phyloP scores from a whole-genome alignment of 23 red algal species.

The Gracilaria gracilis region DNA sequence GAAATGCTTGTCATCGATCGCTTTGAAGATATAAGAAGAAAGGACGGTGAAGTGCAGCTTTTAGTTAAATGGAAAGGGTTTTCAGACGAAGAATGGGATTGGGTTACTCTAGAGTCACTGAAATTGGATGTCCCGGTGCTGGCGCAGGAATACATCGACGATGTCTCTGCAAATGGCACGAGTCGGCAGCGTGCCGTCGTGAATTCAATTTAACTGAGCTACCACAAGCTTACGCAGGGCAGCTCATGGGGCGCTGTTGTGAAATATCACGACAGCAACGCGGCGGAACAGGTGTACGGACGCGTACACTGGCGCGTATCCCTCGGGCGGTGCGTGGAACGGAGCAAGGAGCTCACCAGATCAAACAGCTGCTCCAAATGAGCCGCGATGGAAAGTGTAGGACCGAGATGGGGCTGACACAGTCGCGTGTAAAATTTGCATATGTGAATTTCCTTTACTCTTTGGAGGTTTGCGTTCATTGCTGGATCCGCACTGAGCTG shows the following conservation, averaged over 20 bases:
- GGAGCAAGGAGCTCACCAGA: no score
- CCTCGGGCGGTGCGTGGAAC: no score
- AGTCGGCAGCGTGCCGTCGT: constrained; percentile 1
- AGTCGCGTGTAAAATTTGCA: no score
- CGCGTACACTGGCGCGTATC: no score
- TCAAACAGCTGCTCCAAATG: no score
- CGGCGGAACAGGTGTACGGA: no score
- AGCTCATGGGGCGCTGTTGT: not conserved
- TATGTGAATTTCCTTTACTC: no score
- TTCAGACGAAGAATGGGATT: not conserved
- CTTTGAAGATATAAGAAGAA: not conserved
- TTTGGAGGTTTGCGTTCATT: no score
- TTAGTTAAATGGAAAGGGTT: constrained; percentile 36
- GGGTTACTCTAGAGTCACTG: not conserved
- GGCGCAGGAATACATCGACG: not conserved
- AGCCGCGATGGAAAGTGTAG: no score
- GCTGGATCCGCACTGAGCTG: no score
- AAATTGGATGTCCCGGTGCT: constrained; percentile 5
- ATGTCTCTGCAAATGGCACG: constrained; percentile 19
- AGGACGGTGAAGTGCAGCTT: not conserved
- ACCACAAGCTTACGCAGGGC: not conserved
- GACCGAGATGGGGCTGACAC: no score
- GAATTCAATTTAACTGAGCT: not conserved
- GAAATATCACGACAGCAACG: no score
- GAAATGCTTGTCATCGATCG: constrained; percentile 24